Conservation (phyloP, 2,329 filamentous ascomycete genomes). For the Fusarium redolens region DNA sequence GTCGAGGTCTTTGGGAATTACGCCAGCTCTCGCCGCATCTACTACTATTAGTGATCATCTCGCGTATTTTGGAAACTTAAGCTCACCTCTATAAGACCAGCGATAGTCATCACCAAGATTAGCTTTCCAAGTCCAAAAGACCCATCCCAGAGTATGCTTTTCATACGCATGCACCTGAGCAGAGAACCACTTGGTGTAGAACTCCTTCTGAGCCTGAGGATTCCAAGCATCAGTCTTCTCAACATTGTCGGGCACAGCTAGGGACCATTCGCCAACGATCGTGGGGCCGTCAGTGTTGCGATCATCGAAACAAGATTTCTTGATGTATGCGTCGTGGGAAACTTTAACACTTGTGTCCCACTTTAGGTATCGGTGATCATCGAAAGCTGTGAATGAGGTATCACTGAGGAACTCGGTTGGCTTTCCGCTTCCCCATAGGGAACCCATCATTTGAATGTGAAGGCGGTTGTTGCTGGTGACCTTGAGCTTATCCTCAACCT, state of each 20-base stretch:
- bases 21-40: slow-evolving; percentile 38
- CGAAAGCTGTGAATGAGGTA: slow-evolving; percentile 61
- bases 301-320: slow-evolving; percentile 60
- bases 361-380: slow-evolving; percentile 71
- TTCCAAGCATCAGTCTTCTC: slow-evolving; percentile 53
- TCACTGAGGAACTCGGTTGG: slow-evolving; percentile 58
- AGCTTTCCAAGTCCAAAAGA: slow-evolving; percentile 44
- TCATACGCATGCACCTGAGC: slow-evolving; percentile 42
- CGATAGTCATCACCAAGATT: slow-evolving; percentile 42
- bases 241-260: slow-evolving; percentile 61
- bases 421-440: slow-evolving; percentile 67
- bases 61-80: neutral
- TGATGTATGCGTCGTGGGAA: slow-evolving; percentile 57
- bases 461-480: slow-evolving; percentile 57
- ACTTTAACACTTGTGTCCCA: slow-evolving; percentile 54
- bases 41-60: neutral
- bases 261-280: slow-evolving; percentile 69
- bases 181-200: slow-evolving; percentile 44
- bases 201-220: slow-evolving; percentile 35
- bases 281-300: slow-evolving; percentile 54
- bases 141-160: slow-evolving; percentile 37
- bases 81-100: slow-evolving; percentile 43
- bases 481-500: slow-evolving; percentile 56
- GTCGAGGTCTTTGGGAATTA: slow-evolving; percentile 38
- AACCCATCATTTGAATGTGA: slow-evolving; percentile 63